phyloP scores from a whole-genome alignment of 2,329 filamentous ascomycete species.

The Talaromyces islandicus region DNA sequence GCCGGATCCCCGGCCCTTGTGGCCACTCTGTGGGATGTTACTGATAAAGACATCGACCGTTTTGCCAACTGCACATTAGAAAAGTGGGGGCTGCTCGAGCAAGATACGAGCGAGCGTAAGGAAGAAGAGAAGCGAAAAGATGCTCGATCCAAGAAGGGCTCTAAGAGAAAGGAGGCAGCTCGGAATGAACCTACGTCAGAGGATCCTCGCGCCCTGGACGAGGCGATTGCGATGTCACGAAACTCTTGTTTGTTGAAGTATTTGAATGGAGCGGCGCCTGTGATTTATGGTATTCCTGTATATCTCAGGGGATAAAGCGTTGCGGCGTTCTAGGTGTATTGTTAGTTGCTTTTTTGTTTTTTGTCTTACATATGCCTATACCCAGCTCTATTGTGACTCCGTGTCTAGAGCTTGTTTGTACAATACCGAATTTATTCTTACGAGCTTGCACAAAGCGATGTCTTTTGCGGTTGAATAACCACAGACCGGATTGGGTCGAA shows the following conservation, averaged over 20 bases:
- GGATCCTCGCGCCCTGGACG: slow-evolving; percentile 56
- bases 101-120: slow-evolving; percentile 15
- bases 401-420: neutral
- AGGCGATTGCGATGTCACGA: slow-evolving; percentile 71
- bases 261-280: slow-evolving; percentile 87
- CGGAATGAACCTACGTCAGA: slow-evolving; percentile 17
- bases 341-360: neutral
- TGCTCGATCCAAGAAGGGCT: slow-evolving; percentile 16
- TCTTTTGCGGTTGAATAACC: neutral
- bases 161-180: neutral
- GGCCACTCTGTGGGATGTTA: slow-evolving; percentile 95
- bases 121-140: slow-evolving; percentile 22
- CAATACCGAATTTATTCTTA: neutral
- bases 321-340: neutral
- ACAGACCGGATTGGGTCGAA: neutral
- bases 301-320: slow-evolving; percentile 51
- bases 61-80: slow-evolving; percentile 76
- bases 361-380: neutral
- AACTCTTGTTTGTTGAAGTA: slow-evolving; percentile 81
- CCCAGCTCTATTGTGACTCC: neutral
- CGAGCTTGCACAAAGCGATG: neutral
- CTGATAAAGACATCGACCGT: slow-evolving; percentile 92
- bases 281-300: slow-evolving; percentile 91
- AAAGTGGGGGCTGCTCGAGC: slow-evolving; percentile 72
- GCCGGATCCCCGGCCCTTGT: slow-evolving; percentile 81